These are phyloP conservation scores for Phaeolepiota aurea DNA, from an alignment of 768 basidiomycete genomes.

Conservation along the genomic window DNA sequence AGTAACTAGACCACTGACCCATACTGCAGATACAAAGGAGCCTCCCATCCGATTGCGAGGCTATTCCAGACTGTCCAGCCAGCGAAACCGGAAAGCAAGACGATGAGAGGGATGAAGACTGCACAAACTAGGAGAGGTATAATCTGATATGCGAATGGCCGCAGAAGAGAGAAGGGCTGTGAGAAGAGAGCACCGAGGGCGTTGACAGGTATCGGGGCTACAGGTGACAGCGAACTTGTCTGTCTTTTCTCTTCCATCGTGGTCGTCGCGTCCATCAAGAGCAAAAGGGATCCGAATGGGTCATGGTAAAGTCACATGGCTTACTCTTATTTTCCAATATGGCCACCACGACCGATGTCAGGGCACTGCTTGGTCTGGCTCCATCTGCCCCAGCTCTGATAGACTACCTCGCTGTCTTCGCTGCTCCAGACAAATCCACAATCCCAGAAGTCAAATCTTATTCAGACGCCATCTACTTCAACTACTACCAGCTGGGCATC, in stretches of 20 bases:
- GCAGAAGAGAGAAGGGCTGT: slow-evolving; percentile 24
- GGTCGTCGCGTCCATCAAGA: too few species aligned
- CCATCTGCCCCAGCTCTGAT: slow-evolving; percentile 39
- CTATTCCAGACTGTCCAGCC: slow-evolving; percentile 72
- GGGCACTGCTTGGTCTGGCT: slow-evolving; percentile 38
- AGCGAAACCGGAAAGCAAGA: slow-evolving; percentile 53
- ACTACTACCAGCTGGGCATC: slow-evolving; percentile 71
- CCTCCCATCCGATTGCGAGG: slow-evolving; percentile 63
- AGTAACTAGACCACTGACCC: slow-evolving; percentile 40
- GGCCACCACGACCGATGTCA: background rate
- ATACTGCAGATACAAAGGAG: slow-evolving; percentile 67
- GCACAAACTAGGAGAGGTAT: slow-evolving; percentile 59
- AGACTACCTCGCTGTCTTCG: slow-evolving; percentile 25
- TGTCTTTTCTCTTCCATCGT: too few species aligned
- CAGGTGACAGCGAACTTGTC: too few species aligned
- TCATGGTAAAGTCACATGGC: too few species aligned
- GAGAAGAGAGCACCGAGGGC: slow-evolving; percentile 7
- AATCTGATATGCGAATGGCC: slow-evolving; percentile 51
- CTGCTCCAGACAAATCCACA: slow-evolving; percentile 10
- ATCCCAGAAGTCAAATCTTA: slow-evolving; percentile 72
- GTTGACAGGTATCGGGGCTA: too few species aligned
- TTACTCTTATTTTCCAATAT: background rate
- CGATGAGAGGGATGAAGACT: slow-evolving; percentile 52
- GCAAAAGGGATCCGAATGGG: too few species aligned
- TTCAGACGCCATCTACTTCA: slow-evolving; percentile 80